Evolutionary conservation across 305 asterid genomes (phyloP).

Genomic region (Caryopteris hybrid): DNA sequence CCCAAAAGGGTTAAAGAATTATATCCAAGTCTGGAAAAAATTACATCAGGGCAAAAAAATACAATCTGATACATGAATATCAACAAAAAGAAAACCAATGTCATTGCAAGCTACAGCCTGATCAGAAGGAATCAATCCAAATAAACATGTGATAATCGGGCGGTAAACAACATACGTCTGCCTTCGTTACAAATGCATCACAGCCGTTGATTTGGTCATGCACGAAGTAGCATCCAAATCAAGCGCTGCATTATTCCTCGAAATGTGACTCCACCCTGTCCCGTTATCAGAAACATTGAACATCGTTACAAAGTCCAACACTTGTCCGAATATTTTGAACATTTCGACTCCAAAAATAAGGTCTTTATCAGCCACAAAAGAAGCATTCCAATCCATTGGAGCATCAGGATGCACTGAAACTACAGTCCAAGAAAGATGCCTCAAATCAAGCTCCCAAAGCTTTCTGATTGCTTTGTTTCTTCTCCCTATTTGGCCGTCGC

Average conservation of each 20-base stretch:
- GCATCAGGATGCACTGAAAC: conserved; percentile 84
- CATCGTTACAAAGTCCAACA: conserved; percentile 76
- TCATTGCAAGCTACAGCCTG: conserved; percentile 8
- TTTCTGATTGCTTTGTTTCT: conserved; percentile 92
- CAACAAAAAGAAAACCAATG: not conserved
- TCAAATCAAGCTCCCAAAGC: conserved; percentile 85
- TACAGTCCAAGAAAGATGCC: conserved; percentile 53
- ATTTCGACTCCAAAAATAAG: conserved; percentile 82
- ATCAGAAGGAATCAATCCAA: conserved; percentile 15
- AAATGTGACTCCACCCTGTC: conserved; percentile 59
- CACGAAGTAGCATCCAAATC: conserved; percentile 79
- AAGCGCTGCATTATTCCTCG: conserved; percentile 62
- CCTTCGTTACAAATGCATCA: conserved; percentile 43
- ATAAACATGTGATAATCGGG: not conserved
- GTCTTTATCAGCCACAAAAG: conserved; percentile 59
- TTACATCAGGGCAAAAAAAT: conserved; percentile 11
- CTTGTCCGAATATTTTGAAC: conserved; percentile 95
- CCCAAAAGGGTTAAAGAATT: too few relatives aligned
- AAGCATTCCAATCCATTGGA: conserved; percentile 98
- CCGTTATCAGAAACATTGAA: conserved; percentile 39
- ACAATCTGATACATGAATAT: conserved; percentile 2
- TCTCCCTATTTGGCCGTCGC: conserved; percentile 86
- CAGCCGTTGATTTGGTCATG: conserved; percentile 73
- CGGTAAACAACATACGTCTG: not conserved
- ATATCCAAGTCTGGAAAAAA: not conserved